These are phyloP conservation scores for Penicillium simplicissimum DNA, from an alignment of 495 filamentous ascomycete species.

Conservation along the genomic window DNA sequence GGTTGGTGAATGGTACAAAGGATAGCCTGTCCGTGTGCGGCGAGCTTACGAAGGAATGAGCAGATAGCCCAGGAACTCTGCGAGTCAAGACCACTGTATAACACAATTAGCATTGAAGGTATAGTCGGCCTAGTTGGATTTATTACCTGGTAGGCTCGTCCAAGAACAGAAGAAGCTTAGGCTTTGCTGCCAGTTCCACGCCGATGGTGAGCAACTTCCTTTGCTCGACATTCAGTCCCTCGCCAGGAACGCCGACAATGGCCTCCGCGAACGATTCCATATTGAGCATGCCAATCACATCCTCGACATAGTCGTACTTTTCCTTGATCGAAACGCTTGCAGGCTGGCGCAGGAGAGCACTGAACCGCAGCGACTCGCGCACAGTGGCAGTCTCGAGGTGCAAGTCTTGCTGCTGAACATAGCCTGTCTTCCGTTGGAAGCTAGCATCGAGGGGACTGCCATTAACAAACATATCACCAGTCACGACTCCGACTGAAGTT, in stretches of 20 bases:
- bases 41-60: slow-evolving; percentile 76
- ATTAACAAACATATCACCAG: slow-evolving; percentile 55
- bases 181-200: slow-evolving; percentile 86
- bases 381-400: slow-evolving; percentile 85
- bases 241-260: slow-evolving; percentile 44
- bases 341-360: slow-evolving; percentile 81
- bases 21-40: slow-evolving; percentile 84
- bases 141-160: slow-evolving; percentile 68
- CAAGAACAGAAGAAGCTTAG: slow-evolving; percentile 85
- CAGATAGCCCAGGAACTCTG: slow-evolving; percentile 73
- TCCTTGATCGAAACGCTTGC: slow-evolving; percentile 39
- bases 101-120: neutral
- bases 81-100: slow-evolving; percentile 66
- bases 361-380: slow-evolving; percentile 78
- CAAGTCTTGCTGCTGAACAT: slow-evolving; percentile 92
- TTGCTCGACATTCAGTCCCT: slow-evolving; percentile 85
- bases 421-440: slow-evolving; percentile 90
- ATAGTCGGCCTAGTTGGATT: neutral
- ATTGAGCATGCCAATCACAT: slow-evolving; percentile 49
- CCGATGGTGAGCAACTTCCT: slow-evolving; percentile 86
- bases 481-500: slow-evolving; percentile 50
- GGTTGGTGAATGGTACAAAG: slow-evolving; percentile 96
- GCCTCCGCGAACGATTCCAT: slow-evolving; percentile 49
- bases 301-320: slow-evolving; percentile 51
- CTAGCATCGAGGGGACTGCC: slow-evolving; percentile 59